Evolutionary conservation across 75 land plant species (phyloP).

Genomic region (Cunninghamia lanceolata): DNA sequence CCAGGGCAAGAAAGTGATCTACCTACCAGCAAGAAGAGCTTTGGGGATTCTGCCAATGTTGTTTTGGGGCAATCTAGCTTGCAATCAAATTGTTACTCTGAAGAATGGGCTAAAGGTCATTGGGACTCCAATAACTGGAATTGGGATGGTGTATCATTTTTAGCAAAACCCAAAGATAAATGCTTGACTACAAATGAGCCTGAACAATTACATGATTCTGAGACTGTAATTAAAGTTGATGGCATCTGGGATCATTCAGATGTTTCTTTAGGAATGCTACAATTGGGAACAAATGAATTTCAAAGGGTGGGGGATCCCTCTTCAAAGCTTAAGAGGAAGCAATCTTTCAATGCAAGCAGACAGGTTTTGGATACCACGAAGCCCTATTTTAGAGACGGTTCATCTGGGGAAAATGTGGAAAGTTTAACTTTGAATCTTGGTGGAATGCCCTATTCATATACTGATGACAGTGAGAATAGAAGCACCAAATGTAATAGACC

Average conservation of each 20-base stretch:
- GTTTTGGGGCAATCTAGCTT: not conserved
- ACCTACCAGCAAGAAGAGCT: not conserved
- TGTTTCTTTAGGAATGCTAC: not conserved
- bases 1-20: not conserved
- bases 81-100: not conserved
- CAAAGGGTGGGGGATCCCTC: not conserved
- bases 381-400: not conserved
- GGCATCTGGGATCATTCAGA: slow-evolving; percentile 9
- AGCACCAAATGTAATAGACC: slow-evolving; percentile 47
- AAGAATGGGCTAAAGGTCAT: slow-evolving; percentile 4
- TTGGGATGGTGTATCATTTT: slow-evolving; percentile 43
- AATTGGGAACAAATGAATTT: not conserved
- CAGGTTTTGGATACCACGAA: slow-evolving; percentile 12
- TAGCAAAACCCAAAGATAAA: slow-evolving; percentile 18
- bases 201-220: slow-evolving; percentile 6
- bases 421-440: slow-evolving; percentile 34
- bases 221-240: not conserved
- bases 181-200: slow-evolving; percentile 2
- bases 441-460: slow-evolving; percentile 1
- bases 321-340: not conserved
- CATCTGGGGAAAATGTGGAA: not conserved
- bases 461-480: slow-evolving; percentile 26
- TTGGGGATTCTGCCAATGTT: not conserved
- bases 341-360: not conserved
- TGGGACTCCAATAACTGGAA: slow-evolving; percentile 50